phyloP scores from a whole-genome alignment of 371 early-diverging fungal species.

The Mucor racemosus region DNA sequence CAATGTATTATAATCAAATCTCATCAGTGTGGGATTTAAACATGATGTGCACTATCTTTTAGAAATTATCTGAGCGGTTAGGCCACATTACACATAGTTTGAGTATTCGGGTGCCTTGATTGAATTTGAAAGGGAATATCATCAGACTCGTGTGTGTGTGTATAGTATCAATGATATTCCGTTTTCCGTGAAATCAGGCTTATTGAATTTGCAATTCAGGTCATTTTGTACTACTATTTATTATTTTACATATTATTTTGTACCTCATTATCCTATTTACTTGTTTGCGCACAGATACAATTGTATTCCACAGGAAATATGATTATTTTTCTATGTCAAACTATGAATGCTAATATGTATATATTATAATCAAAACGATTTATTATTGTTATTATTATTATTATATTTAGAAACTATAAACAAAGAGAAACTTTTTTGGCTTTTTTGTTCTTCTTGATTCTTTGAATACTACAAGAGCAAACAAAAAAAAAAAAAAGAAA shows the following conservation, averaged over 20 bases:
- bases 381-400: background rate
- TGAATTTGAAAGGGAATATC: conserved; percentile 2
- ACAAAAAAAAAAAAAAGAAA: background rate
- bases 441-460: background rate
- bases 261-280: background rate
- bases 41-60: background rate
- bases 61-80: conserved; percentile 11
- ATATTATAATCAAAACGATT: no score
- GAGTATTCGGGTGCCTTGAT: background rate
- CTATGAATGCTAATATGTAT: background rate
- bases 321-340: background rate
- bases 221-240: background rate
- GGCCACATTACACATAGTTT: conserved; percentile 25
- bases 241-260: background rate
- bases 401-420: background rate
- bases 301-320: background rate
- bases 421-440: conserved; percentile 3
- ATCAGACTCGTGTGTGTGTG: conserved; percentile 14
- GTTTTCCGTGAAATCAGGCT: conserved; percentile 12
- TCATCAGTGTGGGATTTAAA: conserved; percentile 11
- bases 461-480: background rate
- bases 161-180: background rate
- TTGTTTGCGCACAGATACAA: conserved; percentile 8
- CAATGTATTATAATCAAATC: background rate
- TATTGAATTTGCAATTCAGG: conserved; percentile 2